A percentile compares a stretch with the other conserved stretches of the same genome.
These are phyloP conservation scores for Circinella minor DNA, from an alignment of 371 early-diverging fungal genomes.

Conservation along the genomic window DNA sequence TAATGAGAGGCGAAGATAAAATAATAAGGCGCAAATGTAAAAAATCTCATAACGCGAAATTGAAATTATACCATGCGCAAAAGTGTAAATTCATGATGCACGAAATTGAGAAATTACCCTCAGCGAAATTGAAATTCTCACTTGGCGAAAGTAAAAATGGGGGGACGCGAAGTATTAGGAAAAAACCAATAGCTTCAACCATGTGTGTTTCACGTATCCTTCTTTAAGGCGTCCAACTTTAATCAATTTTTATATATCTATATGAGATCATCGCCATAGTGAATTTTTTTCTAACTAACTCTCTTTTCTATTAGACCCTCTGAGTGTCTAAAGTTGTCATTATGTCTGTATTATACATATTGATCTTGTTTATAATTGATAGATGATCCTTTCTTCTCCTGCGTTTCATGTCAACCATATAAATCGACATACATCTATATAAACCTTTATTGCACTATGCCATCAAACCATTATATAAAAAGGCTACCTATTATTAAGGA, in stretches of 20 bases:
- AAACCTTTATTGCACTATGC: neutral
- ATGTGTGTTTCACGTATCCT: constrained; percentile 8
- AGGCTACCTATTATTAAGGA: neutral
- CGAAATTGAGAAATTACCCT: too few species aligned
- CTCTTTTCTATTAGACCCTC: neutral
- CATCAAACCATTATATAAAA: neutral
- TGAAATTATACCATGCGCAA: too few species aligned
- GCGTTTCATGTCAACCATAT: constrained; percentile 4
- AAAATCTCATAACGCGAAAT: too few species aligned
- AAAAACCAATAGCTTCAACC: too few species aligned
- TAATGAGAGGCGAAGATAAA: too few species aligned
- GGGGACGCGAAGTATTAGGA: too few species aligned
- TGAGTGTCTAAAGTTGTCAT: neutral
- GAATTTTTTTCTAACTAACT: neutral
- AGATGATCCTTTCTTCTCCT: neutral
- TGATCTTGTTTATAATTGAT: neutral
- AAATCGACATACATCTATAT: neutral
- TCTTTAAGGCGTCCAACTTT: constrained; percentile 4
- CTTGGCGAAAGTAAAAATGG: too few species aligned
- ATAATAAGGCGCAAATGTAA: too few species aligned
- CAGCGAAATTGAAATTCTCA: too few species aligned
- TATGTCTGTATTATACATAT: too few species aligned
- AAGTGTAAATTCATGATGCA: too few species aligned
- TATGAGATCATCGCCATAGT: neutral
- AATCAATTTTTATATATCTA: neutral